These are phyloP conservation scores for Draba incana DNA, from an alignment of 345 rosid genomes.

Conservation along the genomic window DNA sequence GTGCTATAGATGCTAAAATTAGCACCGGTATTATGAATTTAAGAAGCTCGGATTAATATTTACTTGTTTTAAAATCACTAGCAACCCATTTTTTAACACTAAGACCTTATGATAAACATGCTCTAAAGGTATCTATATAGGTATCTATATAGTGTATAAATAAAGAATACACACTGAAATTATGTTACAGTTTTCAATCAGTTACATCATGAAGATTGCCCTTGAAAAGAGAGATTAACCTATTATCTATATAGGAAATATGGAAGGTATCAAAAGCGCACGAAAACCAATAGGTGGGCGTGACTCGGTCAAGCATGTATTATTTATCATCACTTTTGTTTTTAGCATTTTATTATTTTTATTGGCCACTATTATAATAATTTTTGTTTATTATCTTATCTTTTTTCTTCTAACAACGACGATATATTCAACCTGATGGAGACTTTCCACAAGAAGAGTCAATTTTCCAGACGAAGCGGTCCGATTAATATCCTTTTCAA, in stretches of 20 bases:
- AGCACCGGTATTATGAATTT: too few species aligned
- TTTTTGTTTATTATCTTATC: neutral
- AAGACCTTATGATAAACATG: too few species aligned
- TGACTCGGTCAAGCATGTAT: slow-evolving; percentile 10
- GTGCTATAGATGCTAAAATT: too few species aligned
- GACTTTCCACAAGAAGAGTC: slow-evolving; percentile 16
- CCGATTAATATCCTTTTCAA: neutral
- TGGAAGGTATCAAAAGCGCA: slow-evolving; percentile 18
- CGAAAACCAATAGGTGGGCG: neutral
- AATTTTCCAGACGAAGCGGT: slow-evolving; percentile 9
- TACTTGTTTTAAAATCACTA: too few species aligned
- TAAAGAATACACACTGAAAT: too few species aligned
- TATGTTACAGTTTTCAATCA: too few species aligned
- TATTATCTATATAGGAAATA: neutral
- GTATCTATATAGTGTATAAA: too few species aligned
- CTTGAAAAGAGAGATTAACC: too few species aligned
- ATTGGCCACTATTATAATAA: neutral
- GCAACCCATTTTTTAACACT: too few species aligned
- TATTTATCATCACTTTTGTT: neutral
- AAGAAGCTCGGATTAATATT: too few species aligned
- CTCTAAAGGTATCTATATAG: too few species aligned
- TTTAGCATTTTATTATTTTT: neutral
- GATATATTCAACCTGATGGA: slow-evolving; percentile 28
- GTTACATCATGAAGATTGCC: too few species aligned
- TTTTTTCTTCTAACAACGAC: slow-evolving; percentile 5